phyloP scores from a whole-genome alignment of 805 yeast species.

The Wickerhamiella slavikovae region DNA sequence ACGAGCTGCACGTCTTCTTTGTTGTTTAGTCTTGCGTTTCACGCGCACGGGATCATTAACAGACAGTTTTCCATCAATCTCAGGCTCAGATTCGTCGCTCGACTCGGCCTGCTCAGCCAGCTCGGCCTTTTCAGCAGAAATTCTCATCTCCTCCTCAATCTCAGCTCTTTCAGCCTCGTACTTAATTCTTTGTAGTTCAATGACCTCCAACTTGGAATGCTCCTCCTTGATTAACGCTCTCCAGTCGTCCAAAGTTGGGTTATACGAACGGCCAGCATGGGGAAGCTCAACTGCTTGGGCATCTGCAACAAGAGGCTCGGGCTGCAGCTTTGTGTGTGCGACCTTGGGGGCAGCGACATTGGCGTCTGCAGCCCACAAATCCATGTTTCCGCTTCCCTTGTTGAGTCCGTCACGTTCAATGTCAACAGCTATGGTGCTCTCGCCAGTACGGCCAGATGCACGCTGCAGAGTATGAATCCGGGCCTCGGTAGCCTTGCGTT shows the following conservation, averaged over 20 bases:
- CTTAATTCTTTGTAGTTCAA: constrained; percentile 41
- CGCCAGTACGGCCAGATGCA: constrained; percentile 52
- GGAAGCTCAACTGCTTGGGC: constrained; percentile 26
- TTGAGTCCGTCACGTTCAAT: constrained; percentile 47
- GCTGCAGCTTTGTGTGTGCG: constrained; percentile 5
- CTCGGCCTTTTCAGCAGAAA: constrained; percentile 45
- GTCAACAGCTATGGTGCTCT: constrained; percentile 20
- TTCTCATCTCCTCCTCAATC: constrained; percentile 46
- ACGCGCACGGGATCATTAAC: constrained; percentile 46
- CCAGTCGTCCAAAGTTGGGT: constrained; percentile 79
- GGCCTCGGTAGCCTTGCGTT: constrained; percentile 30
- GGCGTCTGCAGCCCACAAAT: constrained; percentile 45
- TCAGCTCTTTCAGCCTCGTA: constrained; percentile 42
- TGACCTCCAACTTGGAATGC: constrained; percentile 38
- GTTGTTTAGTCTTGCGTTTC: constrained; percentile 56
- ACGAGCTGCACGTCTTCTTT: constrained; percentile 54
- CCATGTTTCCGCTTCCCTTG: constrained; percentile 26
- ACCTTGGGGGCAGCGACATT: constrained; percentile 3
- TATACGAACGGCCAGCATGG: constrained; percentile 79
- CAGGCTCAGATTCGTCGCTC: constrained; percentile 13
- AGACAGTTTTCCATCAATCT: constrained; percentile 25
- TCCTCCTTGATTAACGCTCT: constrained; percentile 46
- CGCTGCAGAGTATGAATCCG: constrained; percentile 49
- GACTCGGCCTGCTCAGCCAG: constrained; percentile 17
- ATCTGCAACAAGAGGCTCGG: constrained; percentile 11